phyloP scores from a whole-genome alignment of 352 stramenopile species.

The Elongisporangium senticosum region DNA sequence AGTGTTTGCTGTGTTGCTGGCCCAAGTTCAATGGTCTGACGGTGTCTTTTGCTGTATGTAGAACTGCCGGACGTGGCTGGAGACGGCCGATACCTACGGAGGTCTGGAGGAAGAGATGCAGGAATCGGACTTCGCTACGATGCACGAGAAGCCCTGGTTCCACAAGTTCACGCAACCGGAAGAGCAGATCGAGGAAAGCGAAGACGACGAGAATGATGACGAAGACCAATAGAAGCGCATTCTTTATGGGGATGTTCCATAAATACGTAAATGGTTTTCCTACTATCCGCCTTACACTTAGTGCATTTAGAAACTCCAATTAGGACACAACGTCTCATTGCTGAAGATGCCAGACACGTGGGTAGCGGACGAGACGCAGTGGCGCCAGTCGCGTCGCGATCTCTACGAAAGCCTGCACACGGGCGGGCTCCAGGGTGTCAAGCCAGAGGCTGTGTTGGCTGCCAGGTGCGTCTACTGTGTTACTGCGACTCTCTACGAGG shows the following conservation, averaged over 20 bases:
- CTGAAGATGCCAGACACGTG: not conserved
- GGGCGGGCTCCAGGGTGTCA: conserved; percentile 27
- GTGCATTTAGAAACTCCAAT: conserved; percentile 1
- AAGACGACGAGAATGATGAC: conserved; percentile 9
- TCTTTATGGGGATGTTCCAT: not conserved
- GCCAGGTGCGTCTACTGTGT: conserved; percentile 25
- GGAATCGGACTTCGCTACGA: conserved; percentile 42
- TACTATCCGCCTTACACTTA: not conserved
- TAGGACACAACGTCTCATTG: too few relatives aligned
- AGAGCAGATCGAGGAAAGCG: conserved; percentile 21
- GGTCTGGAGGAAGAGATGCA: conserved; percentile 74
- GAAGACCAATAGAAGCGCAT: conserved; percentile 2
- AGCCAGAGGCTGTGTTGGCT: conserved; percentile 25
- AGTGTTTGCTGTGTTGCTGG: not conserved
- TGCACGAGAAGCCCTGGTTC: conserved; percentile 55
- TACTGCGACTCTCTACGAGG: too few relatives aligned
- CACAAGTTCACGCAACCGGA: conserved; percentile 41
- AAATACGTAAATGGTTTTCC: not conserved
- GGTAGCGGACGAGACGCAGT: conserved; percentile 30
- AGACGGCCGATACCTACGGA: conserved; percentile 76
- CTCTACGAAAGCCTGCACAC: conserved; percentile 34
- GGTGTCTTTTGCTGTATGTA: conserved; percentile 9
- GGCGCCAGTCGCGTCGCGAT: conserved; percentile 27
- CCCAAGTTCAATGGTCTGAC: not conserved
- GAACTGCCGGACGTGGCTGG: conserved; percentile 69